Conservation (phyloP, 768 basidiomycete genomes). For the Chalciporus piperatus region DNA sequence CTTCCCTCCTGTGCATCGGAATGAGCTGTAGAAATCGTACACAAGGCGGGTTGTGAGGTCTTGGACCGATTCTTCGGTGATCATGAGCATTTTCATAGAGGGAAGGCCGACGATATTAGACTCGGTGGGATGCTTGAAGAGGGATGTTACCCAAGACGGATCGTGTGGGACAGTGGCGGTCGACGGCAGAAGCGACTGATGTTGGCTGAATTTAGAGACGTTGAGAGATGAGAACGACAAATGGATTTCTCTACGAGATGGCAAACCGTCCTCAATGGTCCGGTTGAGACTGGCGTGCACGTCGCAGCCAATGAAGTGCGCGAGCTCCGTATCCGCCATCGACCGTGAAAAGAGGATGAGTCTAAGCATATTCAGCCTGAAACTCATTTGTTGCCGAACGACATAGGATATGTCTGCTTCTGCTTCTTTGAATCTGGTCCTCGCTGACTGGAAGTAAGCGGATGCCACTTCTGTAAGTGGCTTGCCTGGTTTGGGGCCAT, state of each 20-base stretch:
- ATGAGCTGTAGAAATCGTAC: slow-evolving; percentile 74
- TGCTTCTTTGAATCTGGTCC: slow-evolving; percentile 65
- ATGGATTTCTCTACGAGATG: slow-evolving; percentile 61
- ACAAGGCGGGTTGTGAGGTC: slow-evolving; percentile 42
- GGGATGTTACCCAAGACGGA: slow-evolving; percentile 55
- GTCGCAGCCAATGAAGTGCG: slow-evolving; percentile 66
- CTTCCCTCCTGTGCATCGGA: slow-evolving; percentile 51
- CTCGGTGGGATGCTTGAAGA: slow-evolving; percentile 61
- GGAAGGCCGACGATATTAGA: slow-evolving; percentile 80
- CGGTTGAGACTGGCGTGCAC: slow-evolving; percentile 73
- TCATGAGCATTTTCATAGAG: slow-evolving; percentile 80
- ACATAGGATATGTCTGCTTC: slow-evolving; percentile 57
- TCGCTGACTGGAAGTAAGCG: slow-evolving; percentile 76
- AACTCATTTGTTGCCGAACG: slow-evolving; percentile 71
- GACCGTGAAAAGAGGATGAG: slow-evolving; percentile 77
- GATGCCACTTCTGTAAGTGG: slow-evolving; percentile 83
- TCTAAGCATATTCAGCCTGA: slow-evolving; percentile 61
- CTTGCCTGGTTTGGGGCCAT: slow-evolving; percentile 72
- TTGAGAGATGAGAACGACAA: slow-evolving; percentile 75
- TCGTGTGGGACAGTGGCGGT: slow-evolving; percentile 40
- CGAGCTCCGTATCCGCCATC: slow-evolving; percentile 75
- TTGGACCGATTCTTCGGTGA: slow-evolving; percentile 56
- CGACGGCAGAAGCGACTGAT: slow-evolving; percentile 45
- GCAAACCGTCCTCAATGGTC: slow-evolving; percentile 46
- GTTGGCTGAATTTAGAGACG: slow-evolving; percentile 70